Evolutionary conservation across 2,329 filamentous ascomycete genomes (phyloP).

Genomic region (Daldinia sp.): DNA sequence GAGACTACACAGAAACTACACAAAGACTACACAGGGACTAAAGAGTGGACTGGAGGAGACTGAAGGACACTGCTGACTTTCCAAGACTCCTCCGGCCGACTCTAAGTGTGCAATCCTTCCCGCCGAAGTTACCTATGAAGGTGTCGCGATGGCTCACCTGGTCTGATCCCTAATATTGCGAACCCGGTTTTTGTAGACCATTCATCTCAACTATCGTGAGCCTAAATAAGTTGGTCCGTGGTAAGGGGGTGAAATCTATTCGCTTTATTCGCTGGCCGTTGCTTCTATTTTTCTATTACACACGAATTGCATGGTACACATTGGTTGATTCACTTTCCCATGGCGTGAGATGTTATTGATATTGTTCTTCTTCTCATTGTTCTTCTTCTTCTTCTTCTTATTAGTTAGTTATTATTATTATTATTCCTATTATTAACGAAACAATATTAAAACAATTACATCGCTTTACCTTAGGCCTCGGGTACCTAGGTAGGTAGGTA

Average conservation of each 20-base stretch:
- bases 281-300: constrained; percentile 20
- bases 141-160: constrained; percentile 34
- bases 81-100: constrained; percentile 13
- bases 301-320: background rate
- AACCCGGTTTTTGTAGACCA: constrained; percentile 30
- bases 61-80: constrained; percentile 30
- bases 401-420: no score
- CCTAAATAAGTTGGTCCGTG: constrained; percentile 30
- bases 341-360: constrained; percentile 34
- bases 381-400: no score
- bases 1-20: no score
- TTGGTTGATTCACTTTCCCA: background rate
- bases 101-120: constrained; percentile 32
- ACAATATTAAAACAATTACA: no score
- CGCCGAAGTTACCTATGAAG: constrained; percentile 32
- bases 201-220: constrained; percentile 35
- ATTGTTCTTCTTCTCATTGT: no score
- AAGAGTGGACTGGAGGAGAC: no score
- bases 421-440: background rate
- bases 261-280: constrained; percentile 30
- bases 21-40: constrained; percentile 21
- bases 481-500: no score
- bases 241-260: constrained; percentile 17
- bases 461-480: no score
- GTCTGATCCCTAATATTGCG: constrained; percentile 22